A percentile compares a stretch with the other conserved stretches of the same genome.
Evolutionary conservation across 2,329 filamentous ascomycete species (phyloP).

Genomic region (Nemania sp.): DNA sequence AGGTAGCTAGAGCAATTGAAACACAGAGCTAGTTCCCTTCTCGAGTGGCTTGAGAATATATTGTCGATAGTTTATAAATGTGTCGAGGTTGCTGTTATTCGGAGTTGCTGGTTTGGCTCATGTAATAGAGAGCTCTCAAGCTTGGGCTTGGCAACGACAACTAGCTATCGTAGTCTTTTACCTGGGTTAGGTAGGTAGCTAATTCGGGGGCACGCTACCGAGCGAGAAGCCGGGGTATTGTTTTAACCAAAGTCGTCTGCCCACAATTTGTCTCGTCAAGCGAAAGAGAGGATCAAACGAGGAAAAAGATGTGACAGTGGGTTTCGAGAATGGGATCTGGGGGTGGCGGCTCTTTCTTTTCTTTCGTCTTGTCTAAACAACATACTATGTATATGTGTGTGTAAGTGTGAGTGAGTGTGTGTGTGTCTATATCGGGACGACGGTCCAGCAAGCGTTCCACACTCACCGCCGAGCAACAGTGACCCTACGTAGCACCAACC

Average conservation of each 20-base stretch:
- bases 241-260: not conserved
- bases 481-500: conserved; percentile 24
- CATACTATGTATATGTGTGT: too few relatives aligned
- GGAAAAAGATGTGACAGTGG: conserved; percentile 3
- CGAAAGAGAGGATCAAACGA: not conserved
- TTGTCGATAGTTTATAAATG: too few relatives aligned
- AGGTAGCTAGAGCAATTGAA: not conserved
- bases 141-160: too few relatives aligned
- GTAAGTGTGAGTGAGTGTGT: too few relatives aligned
- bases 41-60: not conserved
- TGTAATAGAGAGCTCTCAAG: not conserved
- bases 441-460: conserved; percentile 24
- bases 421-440: conserved; percentile 21
- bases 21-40: not conserved
- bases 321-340: not conserved
- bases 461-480: conserved; percentile 12
- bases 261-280: conserved; percentile 8
- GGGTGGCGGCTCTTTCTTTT: conserved; percentile 16
- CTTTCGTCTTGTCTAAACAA: conserved; percentile 8
- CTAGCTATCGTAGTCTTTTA: not conserved
- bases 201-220: conserved; percentile 1
- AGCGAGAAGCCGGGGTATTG: not conserved
- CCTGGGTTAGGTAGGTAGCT: not conserved
- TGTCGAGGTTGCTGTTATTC: not conserved
- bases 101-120: conserved; percentile 5